Conservation (phyloP, 805 yeast species). For the Schwanniomyces polymorphus region DNA sequence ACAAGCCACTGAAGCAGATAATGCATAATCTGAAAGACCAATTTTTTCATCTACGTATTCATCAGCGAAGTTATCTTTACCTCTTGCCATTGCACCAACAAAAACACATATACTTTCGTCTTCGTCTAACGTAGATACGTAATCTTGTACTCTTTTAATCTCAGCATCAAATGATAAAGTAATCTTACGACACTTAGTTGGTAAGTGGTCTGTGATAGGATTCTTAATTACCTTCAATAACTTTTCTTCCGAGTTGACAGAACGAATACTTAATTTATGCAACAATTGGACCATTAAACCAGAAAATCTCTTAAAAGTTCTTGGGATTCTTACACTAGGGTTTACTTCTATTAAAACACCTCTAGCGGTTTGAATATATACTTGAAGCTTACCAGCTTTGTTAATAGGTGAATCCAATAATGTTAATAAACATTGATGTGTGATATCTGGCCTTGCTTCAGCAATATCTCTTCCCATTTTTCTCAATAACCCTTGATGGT, state of each 20-base stretch:
- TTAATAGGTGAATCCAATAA: constrained; percentile 95
- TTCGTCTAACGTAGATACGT: constrained; percentile 72
- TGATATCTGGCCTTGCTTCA: constrained; percentile 98
- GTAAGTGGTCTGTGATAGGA: constrained; percentile 95
- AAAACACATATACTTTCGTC: constrained; percentile 97
- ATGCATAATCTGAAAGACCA: constrained; percentile 92
- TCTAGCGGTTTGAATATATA: constrained; percentile 91
- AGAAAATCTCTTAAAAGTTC: constrained; percentile 96
- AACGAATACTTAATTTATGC: constrained; percentile 88
- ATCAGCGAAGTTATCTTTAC: constrained; percentile 96
- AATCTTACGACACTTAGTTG: constrained; percentile 91
- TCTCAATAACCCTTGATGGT: constrained; percentile 92
- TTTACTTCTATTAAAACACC: constrained; percentile 95
- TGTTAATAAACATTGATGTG: constrained; percentile 95
- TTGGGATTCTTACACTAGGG: constrained; percentile 94
- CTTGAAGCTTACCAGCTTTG: constrained; percentile 96
- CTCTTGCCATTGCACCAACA: constrained; percentile 99
- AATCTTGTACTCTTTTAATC: constrained; percentile 84
- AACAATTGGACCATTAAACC: constrained; percentile 97
- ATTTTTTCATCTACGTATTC: constrained; percentile 95
- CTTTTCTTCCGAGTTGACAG: constrained; percentile 94
- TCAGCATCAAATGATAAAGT: constrained; percentile 92
- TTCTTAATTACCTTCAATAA: constrained; percentile 91
- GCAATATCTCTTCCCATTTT: constrained; percentile 97
- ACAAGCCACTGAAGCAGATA: constrained; percentile 97